phyloP scores from a whole-genome alignment of 139 green algal genomes.

The Chlorella sp. region DNA sequence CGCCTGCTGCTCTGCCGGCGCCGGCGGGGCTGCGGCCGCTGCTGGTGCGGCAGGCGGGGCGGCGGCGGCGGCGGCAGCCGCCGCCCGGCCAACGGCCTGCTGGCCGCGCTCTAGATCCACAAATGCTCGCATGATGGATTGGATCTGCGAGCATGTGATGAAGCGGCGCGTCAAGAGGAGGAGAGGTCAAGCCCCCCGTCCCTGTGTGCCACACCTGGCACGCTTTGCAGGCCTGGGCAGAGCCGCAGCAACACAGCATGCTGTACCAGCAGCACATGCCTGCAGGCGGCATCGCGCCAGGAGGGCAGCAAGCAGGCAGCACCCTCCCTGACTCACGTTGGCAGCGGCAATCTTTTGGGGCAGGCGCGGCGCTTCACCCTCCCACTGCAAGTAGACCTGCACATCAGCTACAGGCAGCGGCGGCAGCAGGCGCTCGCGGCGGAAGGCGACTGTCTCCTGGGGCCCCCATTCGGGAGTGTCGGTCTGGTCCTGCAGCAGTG shows the following conservation, averaged over 20 bases:
- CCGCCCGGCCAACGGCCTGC: too few relatives aligned
- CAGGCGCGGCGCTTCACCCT: not conserved
- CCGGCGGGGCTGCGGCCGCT: not conserved
- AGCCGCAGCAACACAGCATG: too few relatives aligned
- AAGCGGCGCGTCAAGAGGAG: too few relatives aligned
- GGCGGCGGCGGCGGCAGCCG: too few relatives aligned
- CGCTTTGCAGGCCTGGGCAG: too few relatives aligned
- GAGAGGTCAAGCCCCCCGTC: too few relatives aligned
- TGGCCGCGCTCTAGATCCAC: not conserved
- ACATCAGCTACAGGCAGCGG: not conserved
- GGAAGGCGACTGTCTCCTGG: not conserved
- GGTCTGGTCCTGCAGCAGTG: too few relatives aligned
- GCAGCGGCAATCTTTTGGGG: slow-evolving; percentile 11
- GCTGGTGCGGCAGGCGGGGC: not conserved
- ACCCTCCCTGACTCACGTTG: not conserved
- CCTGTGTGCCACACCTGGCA: too few relatives aligned
- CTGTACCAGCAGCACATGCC: too few relatives aligned
- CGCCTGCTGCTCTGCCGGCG: not conserved
- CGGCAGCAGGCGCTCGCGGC: not conserved
- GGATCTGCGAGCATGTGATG: not conserved
- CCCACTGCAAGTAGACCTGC: not conserved
- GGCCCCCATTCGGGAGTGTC: too few relatives aligned
- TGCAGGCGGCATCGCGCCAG: too few relatives aligned
- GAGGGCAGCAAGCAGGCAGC: not conserved
- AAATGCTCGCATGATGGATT: not conserved